Conservation (phyloP, 148 eudicot species). For the Rhododendron henanense region DNA sequence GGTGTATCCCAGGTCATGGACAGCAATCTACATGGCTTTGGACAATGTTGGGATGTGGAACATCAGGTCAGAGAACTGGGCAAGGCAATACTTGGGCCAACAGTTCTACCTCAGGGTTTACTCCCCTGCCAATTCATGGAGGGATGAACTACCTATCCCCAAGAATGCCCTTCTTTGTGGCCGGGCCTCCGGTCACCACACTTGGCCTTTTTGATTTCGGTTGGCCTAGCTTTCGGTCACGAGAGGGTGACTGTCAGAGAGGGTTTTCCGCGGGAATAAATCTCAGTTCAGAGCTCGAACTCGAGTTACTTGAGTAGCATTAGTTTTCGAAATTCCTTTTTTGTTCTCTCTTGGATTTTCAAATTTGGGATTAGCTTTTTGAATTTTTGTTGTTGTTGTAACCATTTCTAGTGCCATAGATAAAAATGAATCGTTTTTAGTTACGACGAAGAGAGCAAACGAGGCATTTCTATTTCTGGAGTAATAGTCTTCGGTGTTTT, state of each 20-base stretch:
- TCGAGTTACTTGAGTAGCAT: neutral
- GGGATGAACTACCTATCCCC: constrained; percentile 4
- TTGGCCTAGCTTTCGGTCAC: neutral
- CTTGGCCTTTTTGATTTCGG: neutral
- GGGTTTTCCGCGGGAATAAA: neutral
- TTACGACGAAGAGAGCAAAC: neutral
- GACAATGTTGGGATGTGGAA: constrained; percentile 15
- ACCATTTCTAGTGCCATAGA: neutral
- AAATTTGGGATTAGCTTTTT: neutral
- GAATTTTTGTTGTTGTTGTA: neutral
- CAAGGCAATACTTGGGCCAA: constrained; percentile 10
- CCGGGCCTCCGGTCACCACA: neutral
- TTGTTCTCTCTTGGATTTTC: neutral
- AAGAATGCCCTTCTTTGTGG: constrained; percentile 11
- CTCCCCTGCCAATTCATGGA: neutral
- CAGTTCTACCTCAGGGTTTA: constrained; percentile 9
- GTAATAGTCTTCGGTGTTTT: neutral
- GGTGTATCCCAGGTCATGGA: constrained; percentile 13
- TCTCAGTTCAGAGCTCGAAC: neutral
- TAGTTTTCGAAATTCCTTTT: neutral
- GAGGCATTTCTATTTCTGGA: neutral
- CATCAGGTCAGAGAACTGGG: constrained; percentile 14
- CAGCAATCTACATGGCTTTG: constrained; percentile 12
- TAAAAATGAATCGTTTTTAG: neutral
- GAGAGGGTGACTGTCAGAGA: constrained; percentile 1